These are phyloP conservation scores for Geosmithia flava DNA, from an alignment of 2,329 filamentous ascomycete species.

Conservation along the genomic window DNA sequence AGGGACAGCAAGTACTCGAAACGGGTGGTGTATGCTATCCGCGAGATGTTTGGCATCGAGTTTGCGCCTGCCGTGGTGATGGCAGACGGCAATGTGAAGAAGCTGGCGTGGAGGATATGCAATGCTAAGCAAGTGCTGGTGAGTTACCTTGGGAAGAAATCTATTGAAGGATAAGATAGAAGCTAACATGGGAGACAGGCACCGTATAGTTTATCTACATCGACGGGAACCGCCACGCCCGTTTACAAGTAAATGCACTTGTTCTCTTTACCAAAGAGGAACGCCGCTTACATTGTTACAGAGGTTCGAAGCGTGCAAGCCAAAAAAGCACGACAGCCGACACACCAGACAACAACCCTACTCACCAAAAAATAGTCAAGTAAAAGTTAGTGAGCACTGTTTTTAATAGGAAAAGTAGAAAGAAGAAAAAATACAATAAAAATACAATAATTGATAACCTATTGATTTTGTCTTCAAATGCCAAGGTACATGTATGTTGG, in stretches of 20 bases:
- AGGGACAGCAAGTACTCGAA: constrained; percentile 80
- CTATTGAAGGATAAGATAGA: neutral
- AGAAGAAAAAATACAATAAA: no score
- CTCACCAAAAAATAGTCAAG: no score
- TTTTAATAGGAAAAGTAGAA: no score
- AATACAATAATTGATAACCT: no score
- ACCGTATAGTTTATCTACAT: constrained; percentile 59
- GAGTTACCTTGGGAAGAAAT: constrained; percentile 23
- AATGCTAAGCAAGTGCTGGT: constrained; percentile 93
- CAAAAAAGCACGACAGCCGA: no score
- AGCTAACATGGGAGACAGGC: constrained; percentile 32
- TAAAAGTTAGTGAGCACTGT: no score
- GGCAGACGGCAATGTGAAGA: constrained; percentile 80
- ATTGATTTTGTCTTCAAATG: no score
- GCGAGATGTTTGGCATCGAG: constrained; percentile 95
- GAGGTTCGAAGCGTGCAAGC: no score
- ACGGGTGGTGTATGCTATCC: constrained; percentile 85
- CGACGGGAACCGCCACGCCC: constrained; percentile 50
- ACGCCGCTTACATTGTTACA: no score
- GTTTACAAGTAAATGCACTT: constrained; percentile 4
- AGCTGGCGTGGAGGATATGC: constrained; percentile 87
- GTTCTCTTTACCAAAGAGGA: no score
- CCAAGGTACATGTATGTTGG: no score
- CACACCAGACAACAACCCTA: no score
- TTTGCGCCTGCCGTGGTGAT: constrained; percentile 87